Base-by-base conservation (phyloP, 139 green algal species). In the Micromonas commoda region DNA sequence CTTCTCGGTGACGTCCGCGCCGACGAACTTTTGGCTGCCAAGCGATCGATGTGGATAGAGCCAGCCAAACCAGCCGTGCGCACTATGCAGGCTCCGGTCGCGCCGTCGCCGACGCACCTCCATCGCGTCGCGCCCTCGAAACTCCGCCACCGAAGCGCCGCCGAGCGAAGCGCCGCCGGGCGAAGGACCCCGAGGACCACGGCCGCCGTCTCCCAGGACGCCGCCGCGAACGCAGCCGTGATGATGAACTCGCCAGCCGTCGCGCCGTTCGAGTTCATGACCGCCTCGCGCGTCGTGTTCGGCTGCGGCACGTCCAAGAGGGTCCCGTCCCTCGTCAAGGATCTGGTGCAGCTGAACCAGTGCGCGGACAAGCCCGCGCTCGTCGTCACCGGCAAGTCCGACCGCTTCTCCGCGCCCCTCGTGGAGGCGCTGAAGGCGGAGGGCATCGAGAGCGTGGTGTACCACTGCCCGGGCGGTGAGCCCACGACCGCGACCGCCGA, bases 221-320 rank as follows among this genome's bases (percentile, higher is more conserved):
- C 34, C 45, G 45, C 33, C 35, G 67, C 67, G 34, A 32, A n/a
- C n/a, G n/a, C n/a, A n/a, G n/a, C n/a, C n/a, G n/a, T n/a, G n/a
- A n/a, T n/a, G n/a, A n/a, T n/a, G n/a, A n/a, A n/a, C n/a, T n/a
- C n/a, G n/a, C n/a, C n/a, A n/a, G n/a, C 33, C 6, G 26, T 57
- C 26, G 53, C 52, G 4, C 51, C 51, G 45, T 78, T 78, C 52
- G 72, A 78, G 38, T 78, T 78, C 53, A 19, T n/a, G 32, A 78
- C 72, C 1, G 72, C 72, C n/a, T 19, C 54, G 54, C 39, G 72
- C 0, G 52, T 37, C 20, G 72, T 78, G 20, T 78, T 78, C 53
- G 72, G 53, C 31, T 13, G 20, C 29, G 72, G 53, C 45, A 63
- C 72, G 19, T 68, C 69, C 28, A 52, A 24, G 5, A 33, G 57